Percentiles rank a stretch among this genome's conserved stretches.
Evolutionary conservation across 176 grass and related monocot species (phyloP).

Genomic region (Carex myosuroides): DNA sequence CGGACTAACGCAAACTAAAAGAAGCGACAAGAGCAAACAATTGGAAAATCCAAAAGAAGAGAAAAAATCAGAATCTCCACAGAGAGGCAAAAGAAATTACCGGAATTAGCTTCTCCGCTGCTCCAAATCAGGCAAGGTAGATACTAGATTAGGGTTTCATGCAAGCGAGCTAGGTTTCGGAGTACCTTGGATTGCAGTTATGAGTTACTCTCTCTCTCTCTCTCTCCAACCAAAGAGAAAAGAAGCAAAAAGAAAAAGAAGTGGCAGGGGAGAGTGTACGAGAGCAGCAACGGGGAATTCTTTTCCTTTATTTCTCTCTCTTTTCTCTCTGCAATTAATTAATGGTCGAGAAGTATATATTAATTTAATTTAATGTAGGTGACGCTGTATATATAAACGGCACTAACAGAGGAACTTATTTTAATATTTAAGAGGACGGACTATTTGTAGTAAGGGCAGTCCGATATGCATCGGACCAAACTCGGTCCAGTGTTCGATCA

Average conservation of each 20-base stretch:
- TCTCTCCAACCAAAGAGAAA: not conserved
- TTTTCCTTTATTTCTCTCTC: not conserved
- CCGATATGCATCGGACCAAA: no score
- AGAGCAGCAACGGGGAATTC: not conserved
- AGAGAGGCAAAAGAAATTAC: not conserved
- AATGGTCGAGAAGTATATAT: not conserved
- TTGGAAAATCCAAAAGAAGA: not conserved
- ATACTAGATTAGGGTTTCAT: not conserved
- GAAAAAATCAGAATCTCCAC: not conserved
- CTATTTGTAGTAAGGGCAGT: no score
- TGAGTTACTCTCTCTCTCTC: not conserved
- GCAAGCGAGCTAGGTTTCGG: conserved; percentile 3
- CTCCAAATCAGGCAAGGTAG: conserved; percentile 6
- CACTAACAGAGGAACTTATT: not conserved
- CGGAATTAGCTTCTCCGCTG: not conserved
- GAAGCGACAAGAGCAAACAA: not conserved
- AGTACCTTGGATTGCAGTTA: not conserved
- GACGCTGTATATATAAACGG: conserved; percentile 16
- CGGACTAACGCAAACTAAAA: not conserved
- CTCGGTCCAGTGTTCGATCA: no score
- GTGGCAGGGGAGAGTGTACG: conserved; percentile 26
- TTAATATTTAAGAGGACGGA: not conserved
- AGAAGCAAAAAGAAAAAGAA: conserved; percentile 21
- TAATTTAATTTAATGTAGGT: conserved; percentile 22
- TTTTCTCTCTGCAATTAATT: conserved; percentile 1